Base-by-base conservation (phyloP, 2,329 filamentous ascomycete genomes). In the Teratosphaeria epicoccoides region DNA sequence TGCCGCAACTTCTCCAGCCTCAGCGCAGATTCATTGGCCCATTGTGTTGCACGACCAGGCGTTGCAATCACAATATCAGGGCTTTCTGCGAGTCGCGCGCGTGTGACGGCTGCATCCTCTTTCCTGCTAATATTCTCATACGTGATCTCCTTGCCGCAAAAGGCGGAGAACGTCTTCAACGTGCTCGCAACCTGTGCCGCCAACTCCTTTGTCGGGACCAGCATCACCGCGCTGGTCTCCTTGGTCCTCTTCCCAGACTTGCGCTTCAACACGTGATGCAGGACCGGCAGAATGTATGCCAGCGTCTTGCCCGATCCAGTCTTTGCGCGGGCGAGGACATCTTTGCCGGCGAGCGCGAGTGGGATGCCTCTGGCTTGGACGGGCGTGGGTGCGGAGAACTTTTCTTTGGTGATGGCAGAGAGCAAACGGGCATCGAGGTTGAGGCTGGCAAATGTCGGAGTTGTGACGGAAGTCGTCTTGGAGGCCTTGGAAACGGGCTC, bases 291-390 rank as follows among this genome's bases (percentile, higher is more conserved):
- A 6, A 95, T 75, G 67, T 97, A 97, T 47, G 93, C 91, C n/a
- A 88, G 88, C 10, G 93, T 98, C 76, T 98, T 98, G 60, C 93
- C 93, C 3, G 90, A 95, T 11, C 93, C 93, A 4, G 93, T 97
- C 70, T 91, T 94, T 33, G 91, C 88, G 65, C 91, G 89, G 50
- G 89, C 90, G 37, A 97, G 76, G 46, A 98, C 83, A 75, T 97
- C 89, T 64, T 88, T 84, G 11, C 93, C 91, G 57, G 89, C 82
- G 17, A 97, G 75, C 22, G 88, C 88, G 33, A 96, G 72, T 1
- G 93, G 93, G 56, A 98, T 95, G 1, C 88, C 87, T 69, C 85
- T 84, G 43, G 82, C 79, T 70, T 98, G 93, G 1, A 97, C 87
- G 11, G 84, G 78, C n/a, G 93, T 97, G 12, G 93, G 93, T 52